Evolutionary conservation across 164 flowering plant species (phyloP), one percentile per base, ranked within the genome.

Genomic region (Magnolia kwangsiensis): DNA sequence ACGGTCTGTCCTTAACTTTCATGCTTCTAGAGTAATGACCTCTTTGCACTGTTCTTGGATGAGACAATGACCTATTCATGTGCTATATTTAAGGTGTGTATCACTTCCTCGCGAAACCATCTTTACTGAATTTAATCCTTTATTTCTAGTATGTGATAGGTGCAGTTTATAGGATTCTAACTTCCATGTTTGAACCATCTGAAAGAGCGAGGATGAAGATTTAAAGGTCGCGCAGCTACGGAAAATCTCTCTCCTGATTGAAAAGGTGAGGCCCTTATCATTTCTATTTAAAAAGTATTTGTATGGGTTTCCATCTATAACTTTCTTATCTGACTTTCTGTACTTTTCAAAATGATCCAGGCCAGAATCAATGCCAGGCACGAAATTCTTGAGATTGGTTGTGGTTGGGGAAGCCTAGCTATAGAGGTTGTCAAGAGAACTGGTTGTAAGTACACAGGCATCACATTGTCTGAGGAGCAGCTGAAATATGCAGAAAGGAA

Each of bases 321-420:
- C 27, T 37, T 24, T 8, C 58, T 50, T 37, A 49, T 21, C 50
- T 18, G 9, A 27, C 29, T 66, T 7, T 27, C n/a, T 73, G 3
- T 2, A 20, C 21, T 69, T 20, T 29, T 18, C 37, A 20, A 16
- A 61, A 20, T 19, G 20, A 50, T 78, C 0, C 64, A 92, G 98
- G 96, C 96, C 70, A 90, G 89, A 82, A 77, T 93, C 58, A 79
- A 82, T 6, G 83, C 81, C 59, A 78, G 84, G 19, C 95, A 96
- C 73, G 92, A 92, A 75, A 81, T 96, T 79, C 90, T 96, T 71
- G 99, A 96, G 82, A 93, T 93, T 77, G 98, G 98, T 5, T 90
- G 90, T 79, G 96, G 99, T 51, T 93, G 99, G 99, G 99, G 98
- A 77, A 92, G 85, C 80, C 80, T 96, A 66, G 98, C 99, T 61